These are phyloP conservation scores for Cladosporium sp. DNA, from an alignment of 2,329 filamentous ascomycete genomes.

Conservation along the genomic window DNA sequence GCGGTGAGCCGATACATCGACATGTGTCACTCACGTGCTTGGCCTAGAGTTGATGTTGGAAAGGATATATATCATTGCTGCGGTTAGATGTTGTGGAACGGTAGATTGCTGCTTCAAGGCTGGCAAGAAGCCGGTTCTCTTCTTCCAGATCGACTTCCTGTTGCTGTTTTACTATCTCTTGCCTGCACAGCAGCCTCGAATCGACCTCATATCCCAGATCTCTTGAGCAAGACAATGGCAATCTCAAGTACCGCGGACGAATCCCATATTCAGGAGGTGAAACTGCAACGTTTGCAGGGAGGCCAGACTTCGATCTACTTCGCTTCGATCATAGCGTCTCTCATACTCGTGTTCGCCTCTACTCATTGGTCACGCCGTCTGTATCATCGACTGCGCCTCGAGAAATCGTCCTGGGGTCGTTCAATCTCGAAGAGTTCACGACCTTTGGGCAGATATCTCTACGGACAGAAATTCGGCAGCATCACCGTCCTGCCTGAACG, in stretches of 20 bases:
- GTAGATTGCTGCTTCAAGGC: not conserved
- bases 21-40: slow-evolving; percentile 5
- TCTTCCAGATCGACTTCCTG: not conserved
- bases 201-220: no score
- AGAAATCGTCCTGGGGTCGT: not conserved
- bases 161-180: not conserved
- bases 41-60: not conserved
- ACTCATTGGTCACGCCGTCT: slow-evolving; percentile 15
- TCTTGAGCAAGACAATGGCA: slow-evolving; percentile 16
- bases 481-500: slow-evolving; percentile 4
- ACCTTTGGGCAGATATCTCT: not conserved
- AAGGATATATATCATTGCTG: not conserved
- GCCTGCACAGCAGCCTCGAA: not conserved
- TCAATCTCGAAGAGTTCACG: not conserved
- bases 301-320: slow-evolving; percentile 17
- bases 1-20: slow-evolving; percentile 8
- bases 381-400: slow-evolving; percentile 2
- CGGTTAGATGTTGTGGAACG: not conserved
- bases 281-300: slow-evolving; percentile 5
- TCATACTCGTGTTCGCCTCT: slow-evolving; percentile 16
- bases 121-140: not conserved
- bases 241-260: slow-evolving; percentile 3
- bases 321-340: slow-evolving; percentile 13
- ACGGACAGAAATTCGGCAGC: not conserved
- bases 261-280: slow-evolving; percentile 10